Base-by-base conservation (phyloP, 2,329 filamentous ascomycete genomes). In the Cordyceps militaris region DNA sequence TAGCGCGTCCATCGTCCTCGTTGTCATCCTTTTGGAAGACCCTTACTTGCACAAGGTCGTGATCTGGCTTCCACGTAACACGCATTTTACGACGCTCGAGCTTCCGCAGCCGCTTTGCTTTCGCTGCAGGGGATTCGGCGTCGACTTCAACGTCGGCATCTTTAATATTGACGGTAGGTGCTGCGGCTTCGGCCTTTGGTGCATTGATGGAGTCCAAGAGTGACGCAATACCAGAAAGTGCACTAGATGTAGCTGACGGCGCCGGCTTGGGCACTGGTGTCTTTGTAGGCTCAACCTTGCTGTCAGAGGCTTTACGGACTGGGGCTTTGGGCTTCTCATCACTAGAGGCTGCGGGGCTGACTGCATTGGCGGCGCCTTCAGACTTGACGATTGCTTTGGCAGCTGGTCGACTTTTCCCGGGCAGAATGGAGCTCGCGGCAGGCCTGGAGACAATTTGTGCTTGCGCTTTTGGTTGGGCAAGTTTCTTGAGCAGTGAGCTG, bases 1-100 rank as follows among this genome's bases (percentile, higher is more conserved):
- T 77, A 56, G 83, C 81, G 57, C 87, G 80, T 55, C 84, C 86
- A 58, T 85, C 78, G 63, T 90, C 86, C 66, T 91, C 88, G 1
- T 81, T 79, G 1, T 83, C 84, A 61, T 90, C 86, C 64, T 89
- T 88, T 56, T 84, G 83, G 71, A 92, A 91, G 51, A 85, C 74
- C 61, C 82, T 81, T 56, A 90, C 75, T 63, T 88, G 76, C 1
- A 85, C 85, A 30, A 93, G 77, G 30, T 84, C 80, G 19, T 80
- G 74, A 51, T 87, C 87, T 0, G 83, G 79, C 66, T 86, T 88
- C 79, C 88, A 93, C 7, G 74, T 80, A 6, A 93, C 89, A 13
- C 85, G 80, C 23, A 91, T 74, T 61, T 87, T 83, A 36, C 87
- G 80, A 50, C 88, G 81, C 59, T 83, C 79, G 67, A 91, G 87